Evolutionary conservation across 176 grass and related monocot species (phyloP).

Genomic region (Canna indica): DNA sequence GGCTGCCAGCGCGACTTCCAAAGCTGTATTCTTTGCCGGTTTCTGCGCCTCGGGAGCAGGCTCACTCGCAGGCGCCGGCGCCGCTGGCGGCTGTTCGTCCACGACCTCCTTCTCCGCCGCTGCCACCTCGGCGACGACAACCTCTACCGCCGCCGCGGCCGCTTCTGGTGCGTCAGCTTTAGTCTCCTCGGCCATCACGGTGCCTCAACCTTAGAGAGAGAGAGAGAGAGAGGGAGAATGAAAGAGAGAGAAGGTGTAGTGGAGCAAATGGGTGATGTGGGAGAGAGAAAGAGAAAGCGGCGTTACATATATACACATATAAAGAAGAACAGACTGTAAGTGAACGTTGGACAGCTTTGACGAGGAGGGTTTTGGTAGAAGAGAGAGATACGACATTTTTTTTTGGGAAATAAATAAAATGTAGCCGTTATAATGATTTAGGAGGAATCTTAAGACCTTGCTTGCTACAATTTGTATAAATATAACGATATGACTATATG

Average conservation of each 20-base stretch:
- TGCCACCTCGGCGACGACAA: not conserved
- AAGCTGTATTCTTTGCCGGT: not conserved
- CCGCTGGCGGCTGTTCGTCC: not conserved
- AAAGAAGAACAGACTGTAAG: not conserved
- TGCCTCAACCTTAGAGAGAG: not conserved
- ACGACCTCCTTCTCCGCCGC: conserved; percentile 1
- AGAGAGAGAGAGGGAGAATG: not conserved
- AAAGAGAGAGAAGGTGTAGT: not conserved
- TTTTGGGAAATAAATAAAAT: too few relatives aligned
- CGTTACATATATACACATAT: not conserved
- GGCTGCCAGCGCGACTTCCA: not conserved
- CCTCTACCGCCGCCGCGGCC: not conserved
- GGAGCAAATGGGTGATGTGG: not conserved
- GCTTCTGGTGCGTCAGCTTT: not conserved
- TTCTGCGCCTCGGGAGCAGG: not conserved
- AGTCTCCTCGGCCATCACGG: not conserved
- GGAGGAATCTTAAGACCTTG: too few relatives aligned
- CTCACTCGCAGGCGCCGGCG: not conserved
- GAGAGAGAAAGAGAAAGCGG: not conserved
- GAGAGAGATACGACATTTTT: too few relatives aligned
- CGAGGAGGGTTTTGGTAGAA: not conserved
- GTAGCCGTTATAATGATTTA: too few relatives aligned
- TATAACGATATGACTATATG: too few relatives aligned
- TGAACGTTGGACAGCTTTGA: conserved; percentile 8
- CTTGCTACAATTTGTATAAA: too few relatives aligned